A percentile compares a stretch with the other conserved stretches of the same genome.
phyloP scores from a whole-genome alignment of 139 green algal species.

The Ettlia oleoabundans region DNA sequence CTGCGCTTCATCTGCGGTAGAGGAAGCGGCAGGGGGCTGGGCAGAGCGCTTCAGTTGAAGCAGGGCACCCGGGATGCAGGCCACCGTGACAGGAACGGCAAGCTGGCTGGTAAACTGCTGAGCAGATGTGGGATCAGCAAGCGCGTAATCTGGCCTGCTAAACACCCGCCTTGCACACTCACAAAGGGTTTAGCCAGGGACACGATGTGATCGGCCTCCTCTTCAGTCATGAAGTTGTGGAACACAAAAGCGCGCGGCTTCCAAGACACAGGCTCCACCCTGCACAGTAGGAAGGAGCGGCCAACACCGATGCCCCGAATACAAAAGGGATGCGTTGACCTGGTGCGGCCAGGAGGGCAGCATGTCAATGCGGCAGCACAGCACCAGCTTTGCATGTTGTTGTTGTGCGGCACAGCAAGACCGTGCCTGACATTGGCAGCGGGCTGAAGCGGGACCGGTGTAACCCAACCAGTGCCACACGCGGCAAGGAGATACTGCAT shows the following conservation, averaged over 20 bases:
- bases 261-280: conserved; percentile 79
- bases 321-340: background rate
- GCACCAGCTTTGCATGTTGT: background rate
- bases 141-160: no score
- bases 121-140: no score
- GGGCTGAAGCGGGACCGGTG: no score
- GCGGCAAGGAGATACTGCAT: background rate
- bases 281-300: conserved; percentile 27
- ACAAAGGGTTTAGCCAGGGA: conserved; percentile 49
- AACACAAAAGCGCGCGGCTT: conserved; percentile 77
- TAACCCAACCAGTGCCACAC: no score
- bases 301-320: background rate
- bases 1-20: conserved; percentile 80
- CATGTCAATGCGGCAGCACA: background rate
- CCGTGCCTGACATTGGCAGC: no score
- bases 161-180: no score
- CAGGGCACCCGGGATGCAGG: background rate
- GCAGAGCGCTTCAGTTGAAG: conserved; percentile 8
- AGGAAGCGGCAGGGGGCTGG: no score
- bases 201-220: conserved; percentile 67
- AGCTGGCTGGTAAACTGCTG: no score
- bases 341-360: background rate
- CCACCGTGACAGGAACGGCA: no score
- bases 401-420: no score
- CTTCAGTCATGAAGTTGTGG: conserved; percentile 80